phyloP scores from a whole-genome alignment of 2,329 filamentous ascomycete species.

The Hypomyces rosellus region DNA sequence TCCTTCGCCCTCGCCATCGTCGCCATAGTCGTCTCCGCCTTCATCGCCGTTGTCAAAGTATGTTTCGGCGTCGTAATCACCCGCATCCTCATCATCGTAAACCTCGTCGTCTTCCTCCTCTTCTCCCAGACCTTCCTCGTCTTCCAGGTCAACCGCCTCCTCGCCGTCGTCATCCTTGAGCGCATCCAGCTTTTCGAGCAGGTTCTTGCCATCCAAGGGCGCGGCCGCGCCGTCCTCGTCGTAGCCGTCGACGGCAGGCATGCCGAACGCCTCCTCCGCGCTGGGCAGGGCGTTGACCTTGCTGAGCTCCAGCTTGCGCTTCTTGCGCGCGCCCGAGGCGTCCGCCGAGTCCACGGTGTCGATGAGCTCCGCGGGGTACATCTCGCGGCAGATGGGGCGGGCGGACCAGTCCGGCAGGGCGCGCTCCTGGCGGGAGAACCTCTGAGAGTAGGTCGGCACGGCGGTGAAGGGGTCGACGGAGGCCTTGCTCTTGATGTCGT shows the following conservation, averaged over 20 bases:
- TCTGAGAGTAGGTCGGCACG: conserved; percentile 52
- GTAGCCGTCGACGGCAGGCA: conserved; percentile 23
- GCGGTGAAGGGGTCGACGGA: conserved; percentile 53
- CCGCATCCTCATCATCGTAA: conserved; percentile 53
- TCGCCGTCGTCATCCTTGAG: conserved; percentile 46
- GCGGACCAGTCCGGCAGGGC: conserved; percentile 48
- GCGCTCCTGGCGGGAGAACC: conserved; percentile 45
- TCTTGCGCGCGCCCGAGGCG: conserved; percentile 32
- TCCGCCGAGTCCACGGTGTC: conserved; percentile 41
- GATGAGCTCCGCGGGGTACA: conserved; percentile 52
- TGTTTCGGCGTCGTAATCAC: conserved; percentile 55
- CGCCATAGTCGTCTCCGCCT: conserved; percentile 45
- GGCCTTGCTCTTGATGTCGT: conserved; percentile 48
- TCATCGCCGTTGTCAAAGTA: conserved; percentile 56
- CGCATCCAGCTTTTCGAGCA: conserved; percentile 39
- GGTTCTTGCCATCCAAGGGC: conserved; percentile 28
- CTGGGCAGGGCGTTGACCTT: conserved; percentile 42
- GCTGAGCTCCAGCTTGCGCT: conserved; percentile 40
- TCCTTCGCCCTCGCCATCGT: conserved; percentile 44
- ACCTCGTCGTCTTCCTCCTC: conserved; percentile 45
- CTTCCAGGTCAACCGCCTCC: conserved; percentile 42
- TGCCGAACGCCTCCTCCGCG: conserved; percentile 45
- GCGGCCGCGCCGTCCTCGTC: conserved; percentile 24
- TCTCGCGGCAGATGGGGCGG: conserved; percentile 43
- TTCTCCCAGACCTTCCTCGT: conserved; percentile 43